phyloP scores from a whole-genome alignment of 164 flowering plant genomes.

The Umbellularia californica region DNA sequence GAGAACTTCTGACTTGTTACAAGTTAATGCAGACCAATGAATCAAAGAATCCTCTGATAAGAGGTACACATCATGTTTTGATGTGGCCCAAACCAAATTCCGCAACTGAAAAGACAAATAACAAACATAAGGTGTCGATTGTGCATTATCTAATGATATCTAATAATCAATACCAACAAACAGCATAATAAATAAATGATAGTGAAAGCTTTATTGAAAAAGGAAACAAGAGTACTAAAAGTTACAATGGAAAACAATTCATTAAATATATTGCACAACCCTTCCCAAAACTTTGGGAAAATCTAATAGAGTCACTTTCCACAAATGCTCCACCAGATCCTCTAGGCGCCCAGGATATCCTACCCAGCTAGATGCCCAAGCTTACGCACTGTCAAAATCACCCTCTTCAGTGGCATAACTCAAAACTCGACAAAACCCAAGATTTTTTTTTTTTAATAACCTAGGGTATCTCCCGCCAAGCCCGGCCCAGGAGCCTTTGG shows the following conservation, averaged over 20 bases:
- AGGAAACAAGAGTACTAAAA: not conserved
- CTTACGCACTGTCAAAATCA: too few species aligned
- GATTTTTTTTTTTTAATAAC: too few species aligned
- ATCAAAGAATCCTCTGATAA: conserved; percentile 51
- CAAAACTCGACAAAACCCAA: too few species aligned
- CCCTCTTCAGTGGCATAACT: too few species aligned
- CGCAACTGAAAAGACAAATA: conserved; percentile 41
- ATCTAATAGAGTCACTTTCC: too few species aligned
- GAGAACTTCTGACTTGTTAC: conserved; percentile 43
- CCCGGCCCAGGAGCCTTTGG: too few species aligned
- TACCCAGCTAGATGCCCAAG: too few species aligned
- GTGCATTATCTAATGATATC: not conserved
- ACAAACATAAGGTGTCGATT: not conserved
- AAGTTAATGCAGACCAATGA: conserved; percentile 63
- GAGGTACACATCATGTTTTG: conserved; percentile 70
- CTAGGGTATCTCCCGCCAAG: too few species aligned
- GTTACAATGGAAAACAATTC: not conserved
- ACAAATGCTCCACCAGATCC: too few species aligned
- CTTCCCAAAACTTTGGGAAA: too few species aligned
- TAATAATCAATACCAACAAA: not conserved
- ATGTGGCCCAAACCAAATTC: conserved; percentile 69
- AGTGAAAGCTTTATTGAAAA: not conserved
- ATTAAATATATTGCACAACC: too few species aligned
- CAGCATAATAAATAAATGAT: not conserved
- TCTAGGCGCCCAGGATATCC: too few species aligned